These are phyloP conservation scores for Psilocybe azurescens DNA, from an alignment of 768 basidiomycete genomes.

Conservation along the genomic window DNA sequence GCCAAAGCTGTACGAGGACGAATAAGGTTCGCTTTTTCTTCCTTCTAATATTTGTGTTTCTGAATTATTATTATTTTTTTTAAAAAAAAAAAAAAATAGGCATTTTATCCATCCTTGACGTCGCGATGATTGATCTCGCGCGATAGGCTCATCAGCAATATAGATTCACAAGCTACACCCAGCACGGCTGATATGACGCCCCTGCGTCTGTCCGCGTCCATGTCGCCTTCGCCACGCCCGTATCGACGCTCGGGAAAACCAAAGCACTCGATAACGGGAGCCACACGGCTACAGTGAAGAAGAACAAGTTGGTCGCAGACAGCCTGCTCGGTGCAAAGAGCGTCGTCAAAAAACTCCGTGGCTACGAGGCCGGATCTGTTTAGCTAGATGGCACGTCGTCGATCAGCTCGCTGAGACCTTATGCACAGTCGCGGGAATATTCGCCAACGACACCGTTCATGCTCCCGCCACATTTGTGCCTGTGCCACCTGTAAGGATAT, in stretches of 20 bases:
- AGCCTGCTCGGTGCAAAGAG: conserved; percentile 40
- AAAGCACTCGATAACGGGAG: background rate
- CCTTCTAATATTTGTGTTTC: background rate
- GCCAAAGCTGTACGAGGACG: conserved; percentile 58
- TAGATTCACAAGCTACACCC: conserved; percentile 82
- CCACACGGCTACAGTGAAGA: conserved; percentile 34
- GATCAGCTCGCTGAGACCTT: conserved; percentile 35
- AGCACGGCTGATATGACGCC: conserved; percentile 54
- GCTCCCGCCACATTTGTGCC: background rate
- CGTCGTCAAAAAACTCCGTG: background rate
- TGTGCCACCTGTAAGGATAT: conserved; percentile 5
- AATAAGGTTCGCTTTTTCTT: conserved; percentile 44
- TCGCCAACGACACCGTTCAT: background rate
- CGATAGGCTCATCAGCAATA: conserved; percentile 69
- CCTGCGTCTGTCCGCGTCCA: no score
- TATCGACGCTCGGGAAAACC: no score
- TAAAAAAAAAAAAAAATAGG: conserved; percentile 45
- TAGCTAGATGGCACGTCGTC: conserved; percentile 42
- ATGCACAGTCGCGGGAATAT: conserved; percentile 31
- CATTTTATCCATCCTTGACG: conserved; percentile 72
- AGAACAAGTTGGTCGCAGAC: conserved; percentile 25
- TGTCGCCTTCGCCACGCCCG: no score
- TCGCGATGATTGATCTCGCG: conserved; percentile 82
- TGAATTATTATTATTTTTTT: background rate
- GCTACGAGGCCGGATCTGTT: background rate